Percentiles rank a stretch among this genome's conserved stretches.
phyloP scores from a whole-genome alignment of 1,284 basidiomycete genomes.

The Rhodotorula sp. region DNA sequence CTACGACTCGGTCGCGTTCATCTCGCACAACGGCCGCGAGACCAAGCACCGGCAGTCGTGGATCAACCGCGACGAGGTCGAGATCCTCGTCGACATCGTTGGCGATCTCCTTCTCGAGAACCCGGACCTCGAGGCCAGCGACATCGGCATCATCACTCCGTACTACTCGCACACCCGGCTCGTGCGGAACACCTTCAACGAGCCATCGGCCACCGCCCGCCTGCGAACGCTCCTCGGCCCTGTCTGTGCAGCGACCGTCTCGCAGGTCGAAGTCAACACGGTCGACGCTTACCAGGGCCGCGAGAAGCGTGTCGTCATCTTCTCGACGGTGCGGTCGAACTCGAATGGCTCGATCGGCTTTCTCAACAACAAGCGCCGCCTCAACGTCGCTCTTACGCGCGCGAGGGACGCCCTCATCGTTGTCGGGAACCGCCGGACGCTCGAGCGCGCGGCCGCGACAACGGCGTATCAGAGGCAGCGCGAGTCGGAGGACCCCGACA shows the following conservation, averaged over 20 bases:
- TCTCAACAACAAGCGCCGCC: conserved; percentile 76
- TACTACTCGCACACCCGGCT: conserved; percentile 77
- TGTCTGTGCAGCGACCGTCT: conserved; percentile 63
- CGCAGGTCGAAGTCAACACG: conserved; percentile 74
- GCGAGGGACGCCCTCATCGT: conserved; percentile 64
- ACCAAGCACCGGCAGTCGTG: conserved; percentile 64
- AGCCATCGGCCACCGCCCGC: conserved; percentile 10
- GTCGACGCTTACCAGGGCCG: conserved; percentile 92
- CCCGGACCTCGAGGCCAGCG: conserved; percentile 62
- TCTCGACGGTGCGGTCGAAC: conserved; percentile 85
- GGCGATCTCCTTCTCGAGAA: conserved; percentile 74
- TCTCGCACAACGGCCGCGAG: conserved; percentile 72
- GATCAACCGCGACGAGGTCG: conserved; percentile 71
- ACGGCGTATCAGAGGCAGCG: no score
- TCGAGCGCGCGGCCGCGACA: conserved; percentile 44
- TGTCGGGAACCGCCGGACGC: conserved; percentile 63
- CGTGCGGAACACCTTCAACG: conserved; percentile 55
- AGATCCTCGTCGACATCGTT: conserved; percentile 71
- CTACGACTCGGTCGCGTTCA: conserved; percentile 56
- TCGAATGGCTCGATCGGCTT: conserved; percentile 73
- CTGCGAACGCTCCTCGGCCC: conserved; percentile 59
- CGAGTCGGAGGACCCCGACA: no score
- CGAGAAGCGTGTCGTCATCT: conserved; percentile 87
- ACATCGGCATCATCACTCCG: conserved; percentile 85
- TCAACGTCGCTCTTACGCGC: conserved; percentile 77